Conservation (phyloP, 331 rosid genomes). For the Malus hybrid region DNA sequence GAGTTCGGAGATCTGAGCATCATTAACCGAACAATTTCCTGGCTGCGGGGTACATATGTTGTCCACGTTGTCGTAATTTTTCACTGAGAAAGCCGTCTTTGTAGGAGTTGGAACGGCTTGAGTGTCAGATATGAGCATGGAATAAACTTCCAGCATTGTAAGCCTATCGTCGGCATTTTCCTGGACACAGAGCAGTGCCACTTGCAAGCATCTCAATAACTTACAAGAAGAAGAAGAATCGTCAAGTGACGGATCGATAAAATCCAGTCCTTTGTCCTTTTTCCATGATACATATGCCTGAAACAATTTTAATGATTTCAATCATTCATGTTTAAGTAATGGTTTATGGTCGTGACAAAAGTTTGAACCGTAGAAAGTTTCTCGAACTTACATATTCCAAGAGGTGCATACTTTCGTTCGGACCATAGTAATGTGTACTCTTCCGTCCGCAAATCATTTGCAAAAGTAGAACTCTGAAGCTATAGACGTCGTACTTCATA, state of each 20-base stretch:
- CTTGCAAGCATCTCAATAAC: conserved; percentile 47
- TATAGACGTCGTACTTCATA: conserved; percentile 38
- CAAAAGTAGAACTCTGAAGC: conserved; percentile 38
- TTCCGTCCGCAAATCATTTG: conserved; percentile 60
- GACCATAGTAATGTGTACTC: conserved; percentile 38
- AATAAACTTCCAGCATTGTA: conserved; percentile 18
- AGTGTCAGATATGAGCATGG: conserved; percentile 29
- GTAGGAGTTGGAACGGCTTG: conserved; percentile 21
- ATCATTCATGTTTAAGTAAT: not conserved
- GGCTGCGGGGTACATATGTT: not conserved
- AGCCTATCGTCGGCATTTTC: conserved; percentile 41
- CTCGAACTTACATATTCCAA: conserved; percentile 40
- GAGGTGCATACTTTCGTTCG: conserved; percentile 32
- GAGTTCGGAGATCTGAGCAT: conserved; percentile 28
- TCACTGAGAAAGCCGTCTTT: conserved; percentile 20
- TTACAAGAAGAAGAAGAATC: conserved; percentile 38
- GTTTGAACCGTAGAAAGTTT: too few species aligned
- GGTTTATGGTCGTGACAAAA: too few species aligned
- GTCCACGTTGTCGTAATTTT: not conserved
- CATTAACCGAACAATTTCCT: conserved; percentile 1
- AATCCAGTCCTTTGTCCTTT: conserved; percentile 28
- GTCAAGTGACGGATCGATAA: conserved; percentile 34
- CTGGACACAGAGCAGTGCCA: conserved; percentile 46
- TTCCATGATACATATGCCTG: conserved; percentile 46
- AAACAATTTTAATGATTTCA: not conserved